Evolutionary conservation across 2,329 filamentous ascomycete genomes (phyloP), one percentile per base, ranked within the genome.

Genomic region (Blumeria graminis): DNA sequence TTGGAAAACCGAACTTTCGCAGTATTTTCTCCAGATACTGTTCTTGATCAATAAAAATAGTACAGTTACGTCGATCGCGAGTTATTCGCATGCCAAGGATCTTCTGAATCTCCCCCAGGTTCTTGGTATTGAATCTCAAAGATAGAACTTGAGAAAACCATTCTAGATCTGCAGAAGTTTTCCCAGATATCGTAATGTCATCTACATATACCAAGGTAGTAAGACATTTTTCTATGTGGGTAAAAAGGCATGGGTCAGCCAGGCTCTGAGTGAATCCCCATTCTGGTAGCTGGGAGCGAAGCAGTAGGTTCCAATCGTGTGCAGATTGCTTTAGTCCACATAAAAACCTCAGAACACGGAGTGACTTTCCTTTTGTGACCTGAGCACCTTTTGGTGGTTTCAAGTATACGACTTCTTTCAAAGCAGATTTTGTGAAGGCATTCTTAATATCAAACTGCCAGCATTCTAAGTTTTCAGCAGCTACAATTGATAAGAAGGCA

Each of bases 1-100:
- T 46, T 8, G 39, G n/a, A 22, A 56, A 34, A 5, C 41, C 41
- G 50, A 56, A 46, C 28, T 48, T 48, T 10, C 43, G 38, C 3
- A 56, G 41, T 8, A 56, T 56, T 46, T 53, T 53, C 3, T 52
- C 48, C 14, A 52, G 22, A 52, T 52, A 52, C 18, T 52, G 48
- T 28, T 52, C 48, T 35, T 52, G 22, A 35, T 52, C 48, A 35
- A 35, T 52, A n/a, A 34, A 52, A 16, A 52, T 13, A 14, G 50
- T 34, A 7, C 50, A 3, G 4, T 53, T 22, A 16, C 14, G 16
- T 22, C 50, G 33, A 9, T 53, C 16, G 4, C 50, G 50, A 53
- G 33, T 36, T 3, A 53, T 53, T 36, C 50, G 10, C 50, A 53
- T 53, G 33, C 50, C 34, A 22, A 53, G 50, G 14, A 53, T 53